A percentile compares a stretch with the other conserved stretches of the same genome.
Conservation (phyloP, 208 protist species). For the Entamoeba histolytica region DNA sequence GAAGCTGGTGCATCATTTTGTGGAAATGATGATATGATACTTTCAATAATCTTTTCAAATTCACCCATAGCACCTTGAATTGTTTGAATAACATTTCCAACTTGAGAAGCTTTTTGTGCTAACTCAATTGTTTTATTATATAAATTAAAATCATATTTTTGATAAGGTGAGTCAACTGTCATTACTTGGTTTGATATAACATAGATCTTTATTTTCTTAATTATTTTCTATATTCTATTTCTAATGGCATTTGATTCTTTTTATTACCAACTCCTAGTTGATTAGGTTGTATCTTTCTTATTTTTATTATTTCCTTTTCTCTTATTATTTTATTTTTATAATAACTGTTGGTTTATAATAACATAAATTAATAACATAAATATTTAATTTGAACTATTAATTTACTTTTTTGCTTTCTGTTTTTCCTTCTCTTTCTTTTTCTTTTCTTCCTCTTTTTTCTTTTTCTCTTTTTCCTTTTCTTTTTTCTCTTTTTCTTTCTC, state of each 20-base stretch:
- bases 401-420: background rate
- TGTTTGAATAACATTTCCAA: background rate
- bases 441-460: no score
- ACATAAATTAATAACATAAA: no score
- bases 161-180: no score
- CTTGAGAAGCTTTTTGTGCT: background rate
- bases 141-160: background rate
- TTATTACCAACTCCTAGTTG: no score
- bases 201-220: background rate
- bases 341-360: no score
- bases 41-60: background rate
- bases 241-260: background rate
- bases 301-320: no score
- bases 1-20: background rate
- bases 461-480: no score
- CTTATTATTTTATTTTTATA: no score
- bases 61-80: background rate
- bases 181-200: no score
- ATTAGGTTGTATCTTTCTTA: no score
- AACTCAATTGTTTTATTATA: background rate
- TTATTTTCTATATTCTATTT: background rate
- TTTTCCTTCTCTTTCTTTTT: no score
- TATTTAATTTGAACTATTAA: no score
- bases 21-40: background rate
- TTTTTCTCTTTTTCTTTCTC: background rate